These are phyloP conservation scores for Psilocybe cubensis DNA, from an alignment of 768 basidiomycete genomes.

Conservation along the genomic window DNA sequence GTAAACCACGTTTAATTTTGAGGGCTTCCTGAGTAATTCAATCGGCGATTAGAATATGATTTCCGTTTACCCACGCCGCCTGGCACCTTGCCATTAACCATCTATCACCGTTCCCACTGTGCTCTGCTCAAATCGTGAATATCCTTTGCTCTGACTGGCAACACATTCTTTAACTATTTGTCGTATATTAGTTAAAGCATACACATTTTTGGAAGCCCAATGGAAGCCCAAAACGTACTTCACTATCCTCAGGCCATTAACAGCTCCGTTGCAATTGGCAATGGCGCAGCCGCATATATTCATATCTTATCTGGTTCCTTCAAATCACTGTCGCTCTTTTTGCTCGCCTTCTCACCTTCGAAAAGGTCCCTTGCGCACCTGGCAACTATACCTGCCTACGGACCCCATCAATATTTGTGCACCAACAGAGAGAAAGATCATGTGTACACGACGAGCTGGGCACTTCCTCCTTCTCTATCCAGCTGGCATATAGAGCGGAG, in stretches of 20 bases:
- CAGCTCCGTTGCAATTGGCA: not conserved
- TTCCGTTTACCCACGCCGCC: too few relatives aligned
- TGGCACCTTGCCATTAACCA: too few relatives aligned
- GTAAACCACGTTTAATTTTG: too few relatives aligned
- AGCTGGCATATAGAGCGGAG: slow-evolving; percentile 44
- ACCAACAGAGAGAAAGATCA: slow-evolving; percentile 35
- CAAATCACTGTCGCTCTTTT: slow-evolving; percentile 51
- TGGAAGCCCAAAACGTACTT: slow-evolving; percentile 16
- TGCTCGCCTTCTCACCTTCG: slow-evolving; percentile 51
- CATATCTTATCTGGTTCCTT: slow-evolving; percentile 55
- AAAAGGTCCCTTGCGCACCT: slow-evolving; percentile 42
- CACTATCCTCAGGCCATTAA: slow-evolving; percentile 4
- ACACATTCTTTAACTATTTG: not conserved
- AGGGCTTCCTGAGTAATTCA: too few relatives aligned
- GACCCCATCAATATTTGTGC: slow-evolving; percentile 56
- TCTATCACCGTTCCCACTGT: too few relatives aligned
- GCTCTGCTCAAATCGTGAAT: too few relatives aligned
- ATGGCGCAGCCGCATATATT: slow-evolving; percentile 7
- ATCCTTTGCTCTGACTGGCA: too few relatives aligned
- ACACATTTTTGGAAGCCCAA: not conserved
- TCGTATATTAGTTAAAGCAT: too few relatives aligned
- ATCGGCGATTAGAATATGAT: too few relatives aligned
- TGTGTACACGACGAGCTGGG: slow-evolving; percentile 56
- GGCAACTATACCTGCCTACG: slow-evolving; percentile 45
- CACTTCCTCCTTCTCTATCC: slow-evolving; percentile 46